phyloP scores from a whole-genome alignment of 2,329 filamentous ascomycete species.

The Penicillium brevicompactum region DNA sequence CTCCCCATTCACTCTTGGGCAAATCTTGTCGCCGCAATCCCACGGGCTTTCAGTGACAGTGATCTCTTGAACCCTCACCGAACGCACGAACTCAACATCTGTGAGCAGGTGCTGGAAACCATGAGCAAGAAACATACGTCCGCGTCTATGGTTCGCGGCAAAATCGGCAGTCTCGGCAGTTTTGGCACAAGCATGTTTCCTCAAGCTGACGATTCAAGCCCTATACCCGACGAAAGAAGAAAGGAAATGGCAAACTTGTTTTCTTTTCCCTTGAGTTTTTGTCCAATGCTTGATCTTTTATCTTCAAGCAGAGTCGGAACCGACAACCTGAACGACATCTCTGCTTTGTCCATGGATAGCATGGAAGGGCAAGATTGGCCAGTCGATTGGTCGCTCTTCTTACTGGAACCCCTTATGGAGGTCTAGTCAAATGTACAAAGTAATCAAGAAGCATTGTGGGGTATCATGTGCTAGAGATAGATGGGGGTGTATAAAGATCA shows the following conservation, averaged over 20 bases:
- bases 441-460: neutral
- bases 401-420: neutral
- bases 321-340: neutral
- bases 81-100: conserved; percentile 5
- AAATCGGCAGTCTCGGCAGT: neutral
- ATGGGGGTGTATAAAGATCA: no score
- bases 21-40: conserved; percentile 12
- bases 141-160: neutral
- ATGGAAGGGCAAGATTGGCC: conserved; percentile 3
- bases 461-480: no score
- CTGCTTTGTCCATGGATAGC: neutral
- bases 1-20: conserved; percentile 12
- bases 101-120: conserved; percentile 3
- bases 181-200: neutral
- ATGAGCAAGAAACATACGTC: conserved; percentile 15
- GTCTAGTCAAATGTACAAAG: neutral
- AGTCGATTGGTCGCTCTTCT: conserved; percentile 4
- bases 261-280: conserved; percentile 1
- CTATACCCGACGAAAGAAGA: neutral
- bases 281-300: conserved; percentile 1
- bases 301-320: neutral
- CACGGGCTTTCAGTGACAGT: conserved; percentile 10
- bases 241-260: neutral
- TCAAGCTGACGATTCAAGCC: neutral
- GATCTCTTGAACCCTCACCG: conserved; percentile 5